A percentile compares a stretch with the other conserved stretches of the same genome.
Conservation (phyloP, 306 rosid genomes). For the Quercus aquifolioides region DNA sequence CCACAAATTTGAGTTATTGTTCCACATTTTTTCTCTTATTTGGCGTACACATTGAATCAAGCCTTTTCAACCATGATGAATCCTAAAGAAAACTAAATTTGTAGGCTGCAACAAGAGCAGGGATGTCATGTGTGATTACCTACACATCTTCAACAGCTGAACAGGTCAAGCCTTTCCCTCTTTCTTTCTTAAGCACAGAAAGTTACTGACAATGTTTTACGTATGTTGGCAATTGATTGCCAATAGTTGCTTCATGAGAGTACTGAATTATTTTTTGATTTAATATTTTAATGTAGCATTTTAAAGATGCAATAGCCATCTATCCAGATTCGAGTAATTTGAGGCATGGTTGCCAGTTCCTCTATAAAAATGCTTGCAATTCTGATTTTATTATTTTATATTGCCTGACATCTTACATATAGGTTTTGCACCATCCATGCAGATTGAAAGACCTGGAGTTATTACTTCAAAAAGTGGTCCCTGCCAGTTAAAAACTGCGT, state of each 20-base stretch:
- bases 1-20: not conserved
- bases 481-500: slow-evolving; percentile 45
- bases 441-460: slow-evolving; percentile 82
- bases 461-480: slow-evolving; percentile 52
- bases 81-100: slow-evolving; percentile 12
- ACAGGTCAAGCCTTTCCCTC: slow-evolving; percentile 51
- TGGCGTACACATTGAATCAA: not conserved
- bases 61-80: not conserved
- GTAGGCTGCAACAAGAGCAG: slow-evolving; percentile 90
- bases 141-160: slow-evolving; percentile 88
- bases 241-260: slow-evolving; percentile 11
- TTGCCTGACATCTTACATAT: not conserved
- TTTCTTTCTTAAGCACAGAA: not conserved
- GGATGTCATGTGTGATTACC: slow-evolving; percentile 82
- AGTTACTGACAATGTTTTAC: slow-evolving; percentile 1
- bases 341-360: slow-evolving; percentile 43
- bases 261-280: not conserved
- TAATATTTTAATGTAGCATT: slow-evolving; percentile 47
- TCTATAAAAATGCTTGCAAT: not conserved
- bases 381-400: not conserved
- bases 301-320: slow-evolving; percentile 70
- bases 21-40: slow-evolving; percentile 15
- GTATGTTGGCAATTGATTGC: not conserved
- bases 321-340: slow-evolving; percentile 81
- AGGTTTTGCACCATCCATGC: slow-evolving; percentile 25